Conservation (phyloP, 2,329 filamentous ascomycete species). For the Aspergillus neoniger region DNA sequence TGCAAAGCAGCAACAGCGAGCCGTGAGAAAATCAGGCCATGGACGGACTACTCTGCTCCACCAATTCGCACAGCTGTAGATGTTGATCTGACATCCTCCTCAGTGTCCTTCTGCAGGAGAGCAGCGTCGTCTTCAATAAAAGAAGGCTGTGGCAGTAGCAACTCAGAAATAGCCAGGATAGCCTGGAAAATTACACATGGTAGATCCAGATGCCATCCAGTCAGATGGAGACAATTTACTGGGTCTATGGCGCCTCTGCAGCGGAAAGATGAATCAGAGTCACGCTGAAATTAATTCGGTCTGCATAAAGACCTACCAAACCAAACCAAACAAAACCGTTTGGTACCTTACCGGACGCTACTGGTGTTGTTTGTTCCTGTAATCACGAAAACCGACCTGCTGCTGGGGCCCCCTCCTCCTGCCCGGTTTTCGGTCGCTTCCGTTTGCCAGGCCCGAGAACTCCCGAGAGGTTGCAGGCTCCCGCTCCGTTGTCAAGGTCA, state of each 20-base stretch:
- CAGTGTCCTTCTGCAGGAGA: background rate
- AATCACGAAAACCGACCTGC: background rate
- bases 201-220: background rate
- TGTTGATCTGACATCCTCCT: background rate
- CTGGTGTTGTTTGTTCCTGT: background rate
- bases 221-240: constrained; percentile 4
- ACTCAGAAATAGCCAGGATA: background rate
- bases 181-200: background rate
- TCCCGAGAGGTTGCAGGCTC: constrained; percentile 23
- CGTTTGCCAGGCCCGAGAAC: constrained; percentile 16
- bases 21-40: background rate
- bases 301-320: background rate
- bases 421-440: constrained; percentile 21
- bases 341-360: background rate
- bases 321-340: background rate
- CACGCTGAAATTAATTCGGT: background rate
- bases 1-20: background rate
- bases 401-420: background rate
- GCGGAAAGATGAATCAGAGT: background rate
- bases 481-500: constrained; percentile 16
- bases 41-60: background rate
- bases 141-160: background rate
- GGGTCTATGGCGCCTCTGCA: background rate
- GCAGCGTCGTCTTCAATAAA: background rate
- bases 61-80: background rate